These are phyloP conservation scores for Cystobasidium tubakii DNA, from an alignment of 768 basidiomycete genomes.

Conservation along the genomic window DNA sequence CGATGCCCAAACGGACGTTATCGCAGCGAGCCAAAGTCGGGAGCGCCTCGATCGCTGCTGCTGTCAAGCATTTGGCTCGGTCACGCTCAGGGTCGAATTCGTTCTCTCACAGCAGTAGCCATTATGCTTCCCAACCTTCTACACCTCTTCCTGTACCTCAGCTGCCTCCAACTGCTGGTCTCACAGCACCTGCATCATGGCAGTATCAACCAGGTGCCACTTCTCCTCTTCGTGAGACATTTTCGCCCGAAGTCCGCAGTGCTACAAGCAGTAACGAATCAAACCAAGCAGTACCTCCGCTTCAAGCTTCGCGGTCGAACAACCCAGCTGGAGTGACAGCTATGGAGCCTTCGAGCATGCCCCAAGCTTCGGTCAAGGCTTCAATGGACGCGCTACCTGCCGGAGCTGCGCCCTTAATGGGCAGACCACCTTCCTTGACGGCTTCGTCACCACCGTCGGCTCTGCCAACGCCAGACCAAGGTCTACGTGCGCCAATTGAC, in stretches of 20 bases:
- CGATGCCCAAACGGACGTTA: slow-evolving; percentile 17
- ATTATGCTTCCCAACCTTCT: neutral
- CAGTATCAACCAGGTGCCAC: neutral
- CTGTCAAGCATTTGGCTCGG: slow-evolving; percentile 24
- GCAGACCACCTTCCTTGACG: slow-evolving; percentile 10
- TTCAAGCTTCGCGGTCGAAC: neutral
- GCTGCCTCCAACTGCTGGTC: neutral
- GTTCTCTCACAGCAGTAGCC: neutral
- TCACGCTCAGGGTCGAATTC: slow-evolving; percentile 4
- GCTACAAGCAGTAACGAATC: neutral
- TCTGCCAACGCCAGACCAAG: slow-evolving; percentile 4
- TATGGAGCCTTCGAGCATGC: neutral
- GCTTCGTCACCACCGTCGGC: slow-evolving; percentile 13
- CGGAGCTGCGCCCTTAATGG: slow-evolving; percentile 21
- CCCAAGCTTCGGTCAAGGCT: neutral
- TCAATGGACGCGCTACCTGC: slow-evolving; percentile 4
- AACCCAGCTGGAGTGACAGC: neutral
- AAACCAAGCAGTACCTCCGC: neutral
- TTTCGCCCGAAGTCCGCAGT: neutral
- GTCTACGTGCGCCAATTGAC: neutral
- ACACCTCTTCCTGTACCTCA: neutral
- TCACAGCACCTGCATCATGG: neutral
- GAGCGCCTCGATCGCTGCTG: slow-evolving; percentile 7
- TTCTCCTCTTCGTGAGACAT: neutral
- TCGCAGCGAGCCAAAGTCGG: slow-evolving; percentile 22